These are phyloP conservation scores for Mortierella sp. DNA, from an alignment of 371 early-diverging fungal genomes.

Conservation along the genomic window DNA sequence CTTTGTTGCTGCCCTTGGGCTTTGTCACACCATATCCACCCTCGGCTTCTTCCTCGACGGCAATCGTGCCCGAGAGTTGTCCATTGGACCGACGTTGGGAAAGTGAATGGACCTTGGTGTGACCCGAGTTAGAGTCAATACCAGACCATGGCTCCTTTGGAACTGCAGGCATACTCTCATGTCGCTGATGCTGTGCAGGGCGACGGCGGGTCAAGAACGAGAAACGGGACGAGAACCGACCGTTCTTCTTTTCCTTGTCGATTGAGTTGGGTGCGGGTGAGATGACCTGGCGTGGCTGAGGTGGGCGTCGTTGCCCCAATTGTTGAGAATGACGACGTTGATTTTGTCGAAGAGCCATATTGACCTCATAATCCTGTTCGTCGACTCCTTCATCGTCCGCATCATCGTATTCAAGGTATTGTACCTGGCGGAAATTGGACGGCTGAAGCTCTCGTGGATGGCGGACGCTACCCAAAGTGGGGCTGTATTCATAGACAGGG, in stretches of 20 bases:
- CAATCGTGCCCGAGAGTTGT: constrained; percentile 3
- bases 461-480: not conserved
- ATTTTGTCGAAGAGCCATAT: constrained; percentile 9
- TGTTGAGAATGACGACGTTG: constrained; percentile 1
- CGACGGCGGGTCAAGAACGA: constrained; percentile 47
- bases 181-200: constrained; percentile 33
- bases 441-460: constrained; percentile 20
- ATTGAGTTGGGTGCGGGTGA: constrained; percentile 27
- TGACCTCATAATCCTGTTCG: constrained; percentile 27
- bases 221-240: constrained; percentile 40
- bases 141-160: constrained; percentile 12
- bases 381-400: constrained; percentile 7
- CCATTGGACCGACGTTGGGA: constrained; percentile 12
- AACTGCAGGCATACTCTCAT: constrained; percentile 32
- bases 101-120: constrained; percentile 12
- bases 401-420: constrained; percentile 28
- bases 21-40: constrained; percentile 1
- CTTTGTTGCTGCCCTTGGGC: constrained; percentile 16
- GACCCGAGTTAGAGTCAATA: not conserved
- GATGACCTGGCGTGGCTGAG: constrained; percentile 13
- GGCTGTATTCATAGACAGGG: constrained; percentile 27
- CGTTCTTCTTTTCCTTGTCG: constrained; percentile 29
- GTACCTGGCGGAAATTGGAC: constrained; percentile 18
- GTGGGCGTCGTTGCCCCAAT: constrained; percentile 9
- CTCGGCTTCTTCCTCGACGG: constrained; percentile 2